Conservation (phyloP, 2,329 filamentous ascomycete genomes). For the Colletotrichum sp. region DNA sequence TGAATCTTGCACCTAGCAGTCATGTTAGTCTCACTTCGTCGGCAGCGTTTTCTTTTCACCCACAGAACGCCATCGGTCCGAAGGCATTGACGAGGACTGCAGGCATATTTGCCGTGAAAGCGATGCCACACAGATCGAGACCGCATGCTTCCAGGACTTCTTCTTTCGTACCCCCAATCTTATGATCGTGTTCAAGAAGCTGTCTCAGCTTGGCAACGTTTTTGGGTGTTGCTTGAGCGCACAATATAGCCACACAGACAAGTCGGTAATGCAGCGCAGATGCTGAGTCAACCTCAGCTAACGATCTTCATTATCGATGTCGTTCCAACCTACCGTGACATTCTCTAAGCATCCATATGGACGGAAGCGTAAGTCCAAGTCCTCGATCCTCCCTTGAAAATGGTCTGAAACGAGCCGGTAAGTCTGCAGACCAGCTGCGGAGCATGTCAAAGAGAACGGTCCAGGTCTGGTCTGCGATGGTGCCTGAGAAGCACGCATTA, state of each 20-base stretch:
- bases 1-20: conserved; percentile 32
- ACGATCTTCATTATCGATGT: neutral
- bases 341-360: conserved; percentile 42
- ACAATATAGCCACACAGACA: conserved; percentile 38
- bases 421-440: conserved; percentile 31
- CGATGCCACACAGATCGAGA: conserved; percentile 45
- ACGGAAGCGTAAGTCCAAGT: conserved; percentile 33
- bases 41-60: conserved; percentile 11
- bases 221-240: conserved; percentile 10
- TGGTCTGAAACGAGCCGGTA: conserved; percentile 36
- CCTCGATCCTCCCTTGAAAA: conserved; percentile 29
- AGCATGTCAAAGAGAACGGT: conserved; percentile 25
- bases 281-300: conserved; percentile 30
- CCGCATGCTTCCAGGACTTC: conserved; percentile 38
- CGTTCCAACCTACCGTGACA: conserved; percentile 43
- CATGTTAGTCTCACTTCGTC: neutral
- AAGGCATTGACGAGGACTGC: conserved; percentile 53
- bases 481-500: conserved; percentile 38
- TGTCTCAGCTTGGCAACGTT: conserved; percentile 9
- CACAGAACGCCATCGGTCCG: conserved; percentile 52
- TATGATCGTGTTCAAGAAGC: neutral
- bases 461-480: conserved; percentile 24
- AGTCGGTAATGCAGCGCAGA: conserved; percentile 49
- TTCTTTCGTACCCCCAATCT: neutral
- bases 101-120: conserved; percentile 46